Percentiles rank a stretch among this genome's conserved stretches.
These are phyloP conservation scores for Helianthus tuberosus DNA, from an alignment of 129 eudicot genomes.

Conservation along the genomic window DNA sequence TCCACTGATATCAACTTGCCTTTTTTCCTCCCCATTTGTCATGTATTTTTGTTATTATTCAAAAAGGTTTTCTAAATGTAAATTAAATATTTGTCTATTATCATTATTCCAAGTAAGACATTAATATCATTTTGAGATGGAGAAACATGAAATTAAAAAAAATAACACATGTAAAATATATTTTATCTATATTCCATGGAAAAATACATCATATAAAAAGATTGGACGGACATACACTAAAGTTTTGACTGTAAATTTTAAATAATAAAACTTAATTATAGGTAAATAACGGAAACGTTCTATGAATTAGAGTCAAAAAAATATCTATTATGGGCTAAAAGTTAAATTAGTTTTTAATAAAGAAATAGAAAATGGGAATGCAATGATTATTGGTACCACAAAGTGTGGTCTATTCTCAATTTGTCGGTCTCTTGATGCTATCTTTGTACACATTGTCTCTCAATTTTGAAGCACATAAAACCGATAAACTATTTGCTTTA, in stretches of 20 bases:
- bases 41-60: conserved; percentile 9
- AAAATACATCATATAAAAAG: not conserved
- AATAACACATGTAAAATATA: not conserved
- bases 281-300: not conserved
- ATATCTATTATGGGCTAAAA: not conserved
- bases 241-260: not conserved
- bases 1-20: conserved; percentile 9
- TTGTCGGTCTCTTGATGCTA: conserved; percentile 43
- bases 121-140: no score
- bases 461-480: conserved; percentile 15
- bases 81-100: not conserved
- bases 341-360: not conserved
- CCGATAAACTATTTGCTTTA: conserved; percentile 22
- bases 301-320: not conserved
- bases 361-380: conserved; percentile 29
- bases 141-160: not conserved
- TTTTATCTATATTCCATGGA: not conserved
- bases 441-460: conserved; percentile 32
- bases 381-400: conserved; percentile 41
- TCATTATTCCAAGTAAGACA: not conserved
- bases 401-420: conserved; percentile 44
- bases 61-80: not conserved
- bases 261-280: not conserved
- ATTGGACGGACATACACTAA: not conserved
- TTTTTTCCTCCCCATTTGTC: conserved; percentile 24